Percentiles rank a stretch among this genome's conserved stretches.
Conservation (phyloP, 2,329 filamentous ascomycete species). For the Colletotrichum cuscutae region DNA sequence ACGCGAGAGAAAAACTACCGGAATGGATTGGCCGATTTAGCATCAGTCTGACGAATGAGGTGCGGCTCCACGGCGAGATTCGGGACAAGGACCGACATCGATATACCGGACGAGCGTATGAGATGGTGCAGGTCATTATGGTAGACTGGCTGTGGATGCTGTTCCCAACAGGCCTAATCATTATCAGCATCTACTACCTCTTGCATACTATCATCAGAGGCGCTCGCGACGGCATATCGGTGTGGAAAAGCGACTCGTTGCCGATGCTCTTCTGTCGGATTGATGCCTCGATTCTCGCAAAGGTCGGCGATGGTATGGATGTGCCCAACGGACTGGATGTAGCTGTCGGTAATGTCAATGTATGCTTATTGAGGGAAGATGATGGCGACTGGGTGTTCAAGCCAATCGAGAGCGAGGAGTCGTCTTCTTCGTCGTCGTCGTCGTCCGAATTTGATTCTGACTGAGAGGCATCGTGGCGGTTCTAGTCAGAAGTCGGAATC, state of each 20-base stretch:
- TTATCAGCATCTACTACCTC: constrained; percentile 48
- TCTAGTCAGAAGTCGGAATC: neutral
- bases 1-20: constrained; percentile 43
- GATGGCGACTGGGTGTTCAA: constrained; percentile 51
- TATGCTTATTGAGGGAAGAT: constrained; percentile 46
- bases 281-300: constrained; percentile 44
- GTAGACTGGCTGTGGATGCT: constrained; percentile 50
- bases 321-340: constrained; percentile 47
- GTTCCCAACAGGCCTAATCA: constrained; percentile 47
- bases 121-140: constrained; percentile 44
- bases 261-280: constrained; percentile 52
- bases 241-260: constrained; percentile 50
- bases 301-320: constrained; percentile 47
- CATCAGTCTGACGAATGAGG: constrained; percentile 48
- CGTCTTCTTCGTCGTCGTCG: constrained; percentile 2
- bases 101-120: constrained; percentile 43
- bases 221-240: constrained; percentile 47
- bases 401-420: constrained; percentile 34
- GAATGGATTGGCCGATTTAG: constrained; percentile 47
- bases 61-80: constrained; percentile 45
- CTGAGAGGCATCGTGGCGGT: neutral
- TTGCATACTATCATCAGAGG: constrained; percentile 47
- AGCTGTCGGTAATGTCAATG: constrained; percentile 43
- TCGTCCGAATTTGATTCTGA: constrained; percentile 25
- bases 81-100: constrained; percentile 24